phyloP scores from a whole-genome alignment of 495 filamentous ascomycete species.

The Hamigera avellanea region DNA sequence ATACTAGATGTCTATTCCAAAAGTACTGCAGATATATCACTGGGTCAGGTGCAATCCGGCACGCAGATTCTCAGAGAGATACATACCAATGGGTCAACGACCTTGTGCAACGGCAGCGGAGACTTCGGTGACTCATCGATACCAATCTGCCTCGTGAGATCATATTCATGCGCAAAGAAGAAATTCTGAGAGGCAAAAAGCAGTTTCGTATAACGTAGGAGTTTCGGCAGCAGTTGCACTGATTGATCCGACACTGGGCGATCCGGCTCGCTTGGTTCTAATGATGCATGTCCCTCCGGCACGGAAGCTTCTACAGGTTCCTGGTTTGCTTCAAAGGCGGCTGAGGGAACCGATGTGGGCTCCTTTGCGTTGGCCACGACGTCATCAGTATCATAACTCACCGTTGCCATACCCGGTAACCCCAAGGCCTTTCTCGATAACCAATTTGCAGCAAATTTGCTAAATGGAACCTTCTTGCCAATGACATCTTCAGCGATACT shows the following conservation, averaged over 20 bases:
- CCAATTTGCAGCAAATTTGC: conserved; percentile 80
- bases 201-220: conserved; percentile 70
- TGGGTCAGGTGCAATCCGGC: neutral
- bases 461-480: conserved; percentile 63
- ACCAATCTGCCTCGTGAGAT: conserved; percentile 61
- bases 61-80: neutral
- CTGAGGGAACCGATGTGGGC: conserved; percentile 3
- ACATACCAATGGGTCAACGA: conserved; percentile 61
- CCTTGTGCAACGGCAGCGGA: conserved; percentile 50
- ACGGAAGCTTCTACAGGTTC: conserved; percentile 1
- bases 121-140: conserved; percentile 25
- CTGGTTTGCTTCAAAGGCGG: conserved; percentile 6
- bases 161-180: conserved; percentile 87
- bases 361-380: conserved; percentile 7
- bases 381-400: conserved; percentile 13
- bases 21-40: conserved; percentile 75
- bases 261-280: conserved; percentile 20
- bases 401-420: conserved; percentile 21
- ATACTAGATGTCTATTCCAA: conserved; percentile 73
- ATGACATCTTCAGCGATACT: conserved; percentile 78
- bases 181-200: conserved; percentile 75
- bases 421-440: conserved; percentile 75
- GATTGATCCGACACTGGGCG: conserved; percentile 13
- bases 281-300: conserved; percentile 13
- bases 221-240: conserved; percentile 61